phyloP scores from a whole-genome alignment of 306 rosid species.

The Dryas drummondii region DNA sequence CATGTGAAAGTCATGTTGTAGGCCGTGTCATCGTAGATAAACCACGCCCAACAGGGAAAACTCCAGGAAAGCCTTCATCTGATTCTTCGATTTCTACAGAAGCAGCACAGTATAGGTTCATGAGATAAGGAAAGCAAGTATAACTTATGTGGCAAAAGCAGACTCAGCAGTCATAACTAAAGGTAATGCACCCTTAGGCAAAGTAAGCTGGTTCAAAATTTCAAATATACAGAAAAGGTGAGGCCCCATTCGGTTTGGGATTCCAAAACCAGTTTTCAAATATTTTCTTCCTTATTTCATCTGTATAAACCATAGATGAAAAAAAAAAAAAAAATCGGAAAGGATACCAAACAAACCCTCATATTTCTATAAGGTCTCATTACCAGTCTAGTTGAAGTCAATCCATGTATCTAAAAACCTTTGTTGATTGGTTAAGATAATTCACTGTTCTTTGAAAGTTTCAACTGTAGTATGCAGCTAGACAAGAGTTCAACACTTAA shows the following conservation, averaged over 20 bases:
- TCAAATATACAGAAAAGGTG: neutral
- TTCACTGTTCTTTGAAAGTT: neutral
- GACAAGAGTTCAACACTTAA: conserved; percentile 14
- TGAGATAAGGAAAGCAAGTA: conserved; percentile 1
- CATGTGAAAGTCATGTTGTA: conserved; percentile 52
- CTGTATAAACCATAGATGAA: no score
- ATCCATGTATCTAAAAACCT: neutral
- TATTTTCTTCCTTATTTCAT: no score
- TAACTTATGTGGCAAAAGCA: neutral
- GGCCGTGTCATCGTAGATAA: conserved; percentile 96
- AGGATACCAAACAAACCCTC: no score
- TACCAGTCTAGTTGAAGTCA: neutral
- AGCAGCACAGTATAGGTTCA: conserved; percentile 40
- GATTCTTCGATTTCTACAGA: conserved; percentile 64
- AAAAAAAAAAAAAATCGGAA: no score
- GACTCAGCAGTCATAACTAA: neutral
- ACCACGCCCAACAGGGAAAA: conserved; percentile 82
- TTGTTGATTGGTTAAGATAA: neutral
- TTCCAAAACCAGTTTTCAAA: no score
- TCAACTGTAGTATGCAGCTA: neutral
- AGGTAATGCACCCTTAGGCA: neutral
- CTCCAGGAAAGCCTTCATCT: conserved; percentile 67
- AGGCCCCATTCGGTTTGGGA: neutral
- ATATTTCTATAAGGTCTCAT: neutral
- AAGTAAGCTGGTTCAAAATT: neutral